Base-by-base conservation (phyloP, 2,329 filamentous ascomycete species). In the Fusarium sp. region DNA sequence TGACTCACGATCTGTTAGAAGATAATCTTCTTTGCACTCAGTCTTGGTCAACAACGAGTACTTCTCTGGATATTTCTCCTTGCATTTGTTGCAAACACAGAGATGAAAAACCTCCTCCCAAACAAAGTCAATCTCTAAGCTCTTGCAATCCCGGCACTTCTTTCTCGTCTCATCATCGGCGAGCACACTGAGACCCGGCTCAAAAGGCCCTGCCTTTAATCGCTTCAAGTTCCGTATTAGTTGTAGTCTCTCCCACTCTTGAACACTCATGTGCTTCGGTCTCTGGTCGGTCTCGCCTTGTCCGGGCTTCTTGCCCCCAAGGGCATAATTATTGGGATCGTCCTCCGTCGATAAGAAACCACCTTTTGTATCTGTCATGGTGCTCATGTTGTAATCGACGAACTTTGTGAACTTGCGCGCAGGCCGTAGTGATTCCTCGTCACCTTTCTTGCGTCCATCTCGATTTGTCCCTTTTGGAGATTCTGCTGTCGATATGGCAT, bases 301-400 rank as follows among this genome's bases (percentile, higher is more conserved):
- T 33, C 62, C 76, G 17, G 71, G 67, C 80, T 52, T 85, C 78
- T 68, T 81, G 10, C 77, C 81, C 8, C 82, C 84, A 72, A 90
- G 87, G 10, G 90, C 92, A 70, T 90, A 90, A 76, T 97, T 97
- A 76, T 91, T 88, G 1, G 96, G 96, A 78, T 99, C 96, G 75
- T 99, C 96, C 65, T 95, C 92, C 1, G 88, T 86, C n/a, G 91
- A 92, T 68, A 99, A 80, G 79, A 99, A 99, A 1, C 96, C 96
- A 65, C 96, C 96, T 76, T 97, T 97, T 1, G 95, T 98, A 78
- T 99, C 96, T 8, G 91, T 96, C 94, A 99, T 98, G 80, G 95
- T 92, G 76, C 92, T 95, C 80, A 99, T 96, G 78, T 99, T 96
- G 81, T 97, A 98, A 76, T 99, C 96, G 75, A 99, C 94, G 77